Conservation (phyloP, 2,329 filamentous ascomycete genomes). For the Pseudogymnoascus sp. region DNA sequence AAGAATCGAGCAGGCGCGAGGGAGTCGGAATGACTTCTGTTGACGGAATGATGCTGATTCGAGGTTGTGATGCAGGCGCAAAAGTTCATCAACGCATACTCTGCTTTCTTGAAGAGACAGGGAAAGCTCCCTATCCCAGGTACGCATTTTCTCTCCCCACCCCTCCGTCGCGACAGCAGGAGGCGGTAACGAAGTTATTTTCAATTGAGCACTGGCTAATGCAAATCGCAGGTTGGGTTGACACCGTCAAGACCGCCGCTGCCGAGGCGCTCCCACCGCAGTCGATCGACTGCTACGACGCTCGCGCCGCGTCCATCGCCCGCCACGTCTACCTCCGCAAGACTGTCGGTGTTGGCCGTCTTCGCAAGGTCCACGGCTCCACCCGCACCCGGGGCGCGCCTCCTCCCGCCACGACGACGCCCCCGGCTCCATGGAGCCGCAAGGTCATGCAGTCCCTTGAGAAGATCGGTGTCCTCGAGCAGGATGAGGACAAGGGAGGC, state of each 20-base stretch:
- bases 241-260: slow-evolving; percentile 97
- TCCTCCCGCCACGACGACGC: slow-evolving; percentile 94
- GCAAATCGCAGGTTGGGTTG: slow-evolving; percentile 73
- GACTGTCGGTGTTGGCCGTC: slow-evolving; percentile 95
- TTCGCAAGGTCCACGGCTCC: slow-evolving; percentile 92
- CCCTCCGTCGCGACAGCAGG: background rate
- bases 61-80: slow-evolving; percentile 56
- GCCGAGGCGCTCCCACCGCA: slow-evolving; percentile 97
- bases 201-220: background rate
- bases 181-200: background rate
- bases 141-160: slow-evolving; percentile 41
- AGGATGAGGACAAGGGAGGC: slow-evolving; percentile 97
- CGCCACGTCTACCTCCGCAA: slow-evolving; percentile 99
- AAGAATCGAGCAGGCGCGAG: slow-evolving; percentile 59
- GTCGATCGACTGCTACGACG: slow-evolving; percentile 94
- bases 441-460: slow-evolving; percentile 96
- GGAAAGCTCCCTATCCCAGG: slow-evolving; percentile 87
- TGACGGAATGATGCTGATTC: slow-evolving; percentile 68
- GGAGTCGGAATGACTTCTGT: slow-evolving; percentile 66
- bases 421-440: slow-evolving; percentile 90
- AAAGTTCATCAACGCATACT: slow-evolving; percentile 83
- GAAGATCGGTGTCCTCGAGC: slow-evolving; percentile 98
- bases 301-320: slow-evolving; percentile 88
- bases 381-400: slow-evolving; percentile 96
- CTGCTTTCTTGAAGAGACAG: slow-evolving; percentile 88